Evolutionary conservation across 164 flowering plant genomes (phyloP).

Genomic region (Aristolochia fimbriata): DNA sequence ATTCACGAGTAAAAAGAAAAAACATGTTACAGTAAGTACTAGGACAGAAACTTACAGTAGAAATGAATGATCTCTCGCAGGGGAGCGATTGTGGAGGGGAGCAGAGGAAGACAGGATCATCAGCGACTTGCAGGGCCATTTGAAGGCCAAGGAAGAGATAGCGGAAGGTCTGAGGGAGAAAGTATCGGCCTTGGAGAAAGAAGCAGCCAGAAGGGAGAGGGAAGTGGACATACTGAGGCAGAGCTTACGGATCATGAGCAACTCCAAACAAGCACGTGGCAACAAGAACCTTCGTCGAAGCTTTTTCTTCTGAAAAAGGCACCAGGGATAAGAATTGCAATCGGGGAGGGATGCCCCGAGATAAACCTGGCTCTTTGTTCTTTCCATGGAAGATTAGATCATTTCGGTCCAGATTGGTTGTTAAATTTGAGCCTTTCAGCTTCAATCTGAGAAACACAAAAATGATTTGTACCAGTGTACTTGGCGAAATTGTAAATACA

Average conservation of each 20-base stretch:
- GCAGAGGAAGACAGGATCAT: constrained; percentile 26
- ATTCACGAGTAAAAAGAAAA: no score
- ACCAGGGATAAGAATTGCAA: neutral
- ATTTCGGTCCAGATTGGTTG: no score
- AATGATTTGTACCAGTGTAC: no score
- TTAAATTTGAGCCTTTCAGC: no score
- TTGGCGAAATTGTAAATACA: no score
- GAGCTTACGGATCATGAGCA: constrained; percentile 54
- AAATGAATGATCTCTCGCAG: constrained; percentile 12
- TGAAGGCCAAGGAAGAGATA: constrained; percentile 44
- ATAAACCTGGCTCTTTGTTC: no score
- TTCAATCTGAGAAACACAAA: no score
- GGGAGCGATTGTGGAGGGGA: constrained; percentile 29
- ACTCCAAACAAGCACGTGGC: constrained; percentile 17
- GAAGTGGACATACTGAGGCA: constrained; percentile 68
- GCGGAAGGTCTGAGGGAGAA: constrained; percentile 26
- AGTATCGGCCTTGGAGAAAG: constrained; percentile 31
- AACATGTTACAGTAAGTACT: no score
- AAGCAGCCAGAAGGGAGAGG: constrained; percentile 31
- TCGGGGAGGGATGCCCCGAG: no score
- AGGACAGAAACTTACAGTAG: neutral
- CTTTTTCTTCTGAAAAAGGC: constrained; percentile 9
- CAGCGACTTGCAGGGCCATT: constrained; percentile 31
- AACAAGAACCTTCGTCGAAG: constrained; percentile 5
- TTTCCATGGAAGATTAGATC: no score